phyloP scores from a whole-genome alignment of 768 basidiomycete genomes.

The Clathrus columnatus region DNA sequence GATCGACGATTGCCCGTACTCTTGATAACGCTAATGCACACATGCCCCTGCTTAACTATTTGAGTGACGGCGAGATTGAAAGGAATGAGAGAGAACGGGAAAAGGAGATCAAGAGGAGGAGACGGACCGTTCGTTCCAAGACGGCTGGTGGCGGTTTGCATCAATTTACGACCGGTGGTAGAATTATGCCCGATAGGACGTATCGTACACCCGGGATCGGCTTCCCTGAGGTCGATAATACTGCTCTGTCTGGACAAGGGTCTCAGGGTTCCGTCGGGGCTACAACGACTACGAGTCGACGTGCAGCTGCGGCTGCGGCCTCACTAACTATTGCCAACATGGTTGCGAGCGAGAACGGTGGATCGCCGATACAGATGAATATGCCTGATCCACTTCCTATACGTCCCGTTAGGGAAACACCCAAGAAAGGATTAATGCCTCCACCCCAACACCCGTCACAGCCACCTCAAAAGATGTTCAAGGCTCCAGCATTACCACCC shows the following conservation, averaged over 20 bases:
- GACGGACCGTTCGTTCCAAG: conserved; percentile 74
- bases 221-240: conserved; percentile 70
- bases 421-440: conserved; percentile 8
- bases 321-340: conserved; percentile 82
- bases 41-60: conserved; percentile 84
- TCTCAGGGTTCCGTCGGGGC: conserved; percentile 52
- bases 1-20: conserved; percentile 53
- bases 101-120: conserved; percentile 74
- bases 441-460: conserved; percentile 27
- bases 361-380: conserved; percentile 24
- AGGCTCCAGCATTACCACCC: conserved; percentile 51
- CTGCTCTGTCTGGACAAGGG: conserved; percentile 34
- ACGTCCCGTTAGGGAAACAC: conserved; percentile 8
- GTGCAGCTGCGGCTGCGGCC: conserved; percentile 83
- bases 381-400: not conserved
- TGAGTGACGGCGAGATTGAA: conserved; percentile 85
- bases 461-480: conserved; percentile 49
- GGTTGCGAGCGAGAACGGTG: conserved; percentile 87
- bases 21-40: conserved; percentile 70
- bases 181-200: conserved; percentile 87
- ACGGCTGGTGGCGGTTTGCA: conserved; percentile 21
- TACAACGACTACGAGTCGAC: conserved; percentile 58
- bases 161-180: conserved; percentile 35
- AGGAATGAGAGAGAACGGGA: conserved; percentile 87
- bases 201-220: conserved; percentile 84